These are phyloP conservation scores for Durio zibethinus DNA, from an alignment of 345 rosid species.

Conservation along the genomic window DNA sequence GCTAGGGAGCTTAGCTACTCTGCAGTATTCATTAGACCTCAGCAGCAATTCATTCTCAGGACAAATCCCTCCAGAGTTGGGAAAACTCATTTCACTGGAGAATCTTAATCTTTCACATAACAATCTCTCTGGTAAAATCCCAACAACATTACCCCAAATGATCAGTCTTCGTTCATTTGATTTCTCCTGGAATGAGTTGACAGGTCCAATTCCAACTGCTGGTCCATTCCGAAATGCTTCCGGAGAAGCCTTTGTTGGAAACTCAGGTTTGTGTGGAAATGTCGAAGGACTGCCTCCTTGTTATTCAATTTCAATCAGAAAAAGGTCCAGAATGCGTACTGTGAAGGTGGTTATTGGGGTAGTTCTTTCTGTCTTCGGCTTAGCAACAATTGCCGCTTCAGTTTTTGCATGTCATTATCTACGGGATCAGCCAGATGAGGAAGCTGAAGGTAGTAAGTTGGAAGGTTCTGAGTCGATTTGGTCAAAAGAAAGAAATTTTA, in stretches of 20 bases:
- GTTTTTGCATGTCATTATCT: slow-evolving; percentile 11
- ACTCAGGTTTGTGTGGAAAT: slow-evolving; percentile 55
- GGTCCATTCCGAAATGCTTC: slow-evolving; percentile 40
- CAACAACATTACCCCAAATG: slow-evolving; percentile 40
- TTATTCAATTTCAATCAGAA: neutral
- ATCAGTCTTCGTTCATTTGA: slow-evolving; percentile 39
- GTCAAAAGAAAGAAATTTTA: slow-evolving; percentile 53
- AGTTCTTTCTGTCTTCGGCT: slow-evolving; percentile 31
- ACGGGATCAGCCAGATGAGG: slow-evolving; percentile 28
- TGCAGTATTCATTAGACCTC: slow-evolving; percentile 51
- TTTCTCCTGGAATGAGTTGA: slow-evolving; percentile 52
- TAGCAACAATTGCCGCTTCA: slow-evolving; percentile 14
- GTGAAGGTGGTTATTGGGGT: slow-evolving; percentile 34
- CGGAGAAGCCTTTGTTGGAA: slow-evolving; percentile 35
- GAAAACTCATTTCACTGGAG: slow-evolving; percentile 40
- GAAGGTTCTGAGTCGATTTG: slow-evolving; percentile 42
- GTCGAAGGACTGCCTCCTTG: slow-evolving; percentile 43
- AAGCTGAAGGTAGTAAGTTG: slow-evolving; percentile 12
- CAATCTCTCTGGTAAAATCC: slow-evolving; percentile 51
- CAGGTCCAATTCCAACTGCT: slow-evolving; percentile 45
- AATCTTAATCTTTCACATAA: slow-evolving; percentile 52
- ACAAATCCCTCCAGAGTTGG: slow-evolving; percentile 39
- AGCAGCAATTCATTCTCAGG: slow-evolving; percentile 65
- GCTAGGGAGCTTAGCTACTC: slow-evolving; percentile 35
- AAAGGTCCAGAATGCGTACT: slow-evolving; percentile 19